Evolutionary conservation across 2,329 filamentous ascomycete genomes (phyloP).

Genomic region (Rutstroemia sydowiana): DNA sequence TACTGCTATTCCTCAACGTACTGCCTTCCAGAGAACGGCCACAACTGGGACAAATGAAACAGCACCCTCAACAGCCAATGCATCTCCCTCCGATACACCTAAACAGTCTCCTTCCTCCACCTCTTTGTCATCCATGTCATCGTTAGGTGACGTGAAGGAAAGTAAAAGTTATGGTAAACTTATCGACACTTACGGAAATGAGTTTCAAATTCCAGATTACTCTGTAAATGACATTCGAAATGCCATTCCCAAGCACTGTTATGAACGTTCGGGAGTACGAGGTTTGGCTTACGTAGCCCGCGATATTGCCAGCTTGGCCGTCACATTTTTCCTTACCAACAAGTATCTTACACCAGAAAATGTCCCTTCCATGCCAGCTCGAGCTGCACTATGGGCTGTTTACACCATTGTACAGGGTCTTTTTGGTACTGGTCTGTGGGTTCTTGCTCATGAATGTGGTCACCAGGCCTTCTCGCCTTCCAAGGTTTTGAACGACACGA

Average conservation of each 20-base stretch:
- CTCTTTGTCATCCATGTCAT: constrained; percentile 83
- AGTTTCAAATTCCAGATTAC: constrained; percentile 89
- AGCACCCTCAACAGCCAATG: constrained; percentile 47
- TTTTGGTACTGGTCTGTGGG: constrained; percentile 91
- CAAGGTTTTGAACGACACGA: constrained; percentile 81
- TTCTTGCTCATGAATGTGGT: constrained; percentile 95
- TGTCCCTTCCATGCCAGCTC: constrained; percentile 61
- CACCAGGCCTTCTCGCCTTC: constrained; percentile 96
- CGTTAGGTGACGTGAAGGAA: constrained; percentile 40
- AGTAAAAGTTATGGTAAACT: constrained; percentile 52
- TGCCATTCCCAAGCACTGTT: constrained; percentile 97
- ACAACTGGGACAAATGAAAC: constrained; percentile 26
- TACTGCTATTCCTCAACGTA: constrained; percentile 24
- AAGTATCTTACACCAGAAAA: constrained; percentile 81
- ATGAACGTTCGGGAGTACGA: constrained; percentile 69
- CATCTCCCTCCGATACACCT: constrained; percentile 53
- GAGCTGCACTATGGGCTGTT: constrained; percentile 55
- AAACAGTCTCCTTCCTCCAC: constrained; percentile 69
- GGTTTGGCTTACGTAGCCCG: constrained; percentile 79
- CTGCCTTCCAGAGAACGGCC: constrained; percentile 22
- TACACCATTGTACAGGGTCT: constrained; percentile 79
- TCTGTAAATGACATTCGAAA: constrained; percentile 96
- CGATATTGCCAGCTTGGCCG: constrained; percentile 64
- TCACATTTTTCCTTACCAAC: constrained; percentile 83
- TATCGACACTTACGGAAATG: constrained; percentile 87